Conservation (phyloP, 495 filamentous ascomycete species). For the Aspergillus diversus region DNA sequence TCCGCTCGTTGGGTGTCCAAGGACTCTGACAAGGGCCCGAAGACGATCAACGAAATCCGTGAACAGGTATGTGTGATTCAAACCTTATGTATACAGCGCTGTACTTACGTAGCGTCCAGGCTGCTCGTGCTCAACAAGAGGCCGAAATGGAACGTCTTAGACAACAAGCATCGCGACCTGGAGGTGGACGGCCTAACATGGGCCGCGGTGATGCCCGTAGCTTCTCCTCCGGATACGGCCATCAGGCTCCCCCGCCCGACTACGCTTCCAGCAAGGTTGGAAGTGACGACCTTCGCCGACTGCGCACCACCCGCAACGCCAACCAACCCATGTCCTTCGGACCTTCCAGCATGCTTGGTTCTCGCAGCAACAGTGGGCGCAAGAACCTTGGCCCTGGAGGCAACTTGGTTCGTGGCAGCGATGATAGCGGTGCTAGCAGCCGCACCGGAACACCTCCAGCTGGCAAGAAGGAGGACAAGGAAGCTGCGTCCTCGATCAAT, state of each 20-base stretch:
- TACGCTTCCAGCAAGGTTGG: conserved; percentile 78
- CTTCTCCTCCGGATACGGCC: conserved; percentile 67
- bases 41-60: conserved; percentile 91
- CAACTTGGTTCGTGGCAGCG: conserved; percentile 68
- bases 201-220: conserved; percentile 87
- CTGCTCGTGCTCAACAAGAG: conserved; percentile 67
- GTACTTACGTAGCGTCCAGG: conserved; percentile 49
- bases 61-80: conserved; percentile 65
- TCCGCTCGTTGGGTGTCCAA: conserved; percentile 77
- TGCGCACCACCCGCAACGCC: conserved; percentile 66
- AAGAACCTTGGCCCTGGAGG: conserved; percentile 73
- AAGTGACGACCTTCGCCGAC: conserved; percentile 83
- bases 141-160: conserved; percentile 58
- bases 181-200: conserved; percentile 58
- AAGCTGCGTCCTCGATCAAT: conserved; percentile 73
- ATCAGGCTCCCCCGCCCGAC: conserved; percentile 68
- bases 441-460: conserved; percentile 84
- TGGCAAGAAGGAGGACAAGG: conserved; percentile 67
- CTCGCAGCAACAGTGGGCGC: conserved; percentile 81
- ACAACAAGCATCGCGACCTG: conserved; percentile 54
- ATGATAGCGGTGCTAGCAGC: conserved; percentile 82
- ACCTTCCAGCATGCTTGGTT: conserved; percentile 77
- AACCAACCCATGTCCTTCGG: conserved; percentile 67
- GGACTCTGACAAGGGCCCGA: conserved; percentile 86
- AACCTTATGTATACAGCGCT: not conserved